Base-by-base conservation (phyloP, 441 rosid species). In the Kokia cookei region DNA sequence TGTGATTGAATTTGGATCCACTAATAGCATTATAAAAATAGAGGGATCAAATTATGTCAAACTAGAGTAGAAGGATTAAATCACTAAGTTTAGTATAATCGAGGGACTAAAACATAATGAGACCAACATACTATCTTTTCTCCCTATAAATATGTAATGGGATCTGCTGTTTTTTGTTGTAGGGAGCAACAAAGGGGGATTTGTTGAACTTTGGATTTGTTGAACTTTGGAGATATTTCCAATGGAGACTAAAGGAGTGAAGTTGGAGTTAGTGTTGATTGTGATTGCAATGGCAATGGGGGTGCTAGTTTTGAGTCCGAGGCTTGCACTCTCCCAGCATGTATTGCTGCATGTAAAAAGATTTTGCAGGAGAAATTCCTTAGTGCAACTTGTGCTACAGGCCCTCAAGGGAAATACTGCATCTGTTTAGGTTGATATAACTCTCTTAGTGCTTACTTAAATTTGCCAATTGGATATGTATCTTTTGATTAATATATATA, bases 271-370 rank as follows among this genome's bases (percentile, higher is more conserved):
- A 24, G 48, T 35, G 7, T 32, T 57, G 14, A 26, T 58, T 40
- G 32, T 42, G 27, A 61, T 47, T 4, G 26, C 27, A 2, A n/a
- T 48, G 69, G 58, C 48, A 37, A 0, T 64, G 15, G 69, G 47
- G 19, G 15, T 75, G 40, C 27, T 73, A 64, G 40, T 69, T 70
- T 40, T 73, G 42, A 68, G 76, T 69, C 65, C 80, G n/a, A 57
- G 0, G 5, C 45, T 73, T 13, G 83, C 80, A 81, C 80, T 19
- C 73, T 82, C 32, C 61, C 79, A 15, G 55, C n/a, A 37, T 85
- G 88, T 57, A 76, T 77, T 37, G 86, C 82, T 29, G 80, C 57
- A 22, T 77, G 84, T 81, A 75, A 77, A 29, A 85, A 81, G 24
- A 73, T 51, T n/a, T 55, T 80, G 53, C 78, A 75, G 40, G 79